Conservation (phyloP, 2,329 filamentous ascomycete genomes). For the Diaporthe humulicola region DNA sequence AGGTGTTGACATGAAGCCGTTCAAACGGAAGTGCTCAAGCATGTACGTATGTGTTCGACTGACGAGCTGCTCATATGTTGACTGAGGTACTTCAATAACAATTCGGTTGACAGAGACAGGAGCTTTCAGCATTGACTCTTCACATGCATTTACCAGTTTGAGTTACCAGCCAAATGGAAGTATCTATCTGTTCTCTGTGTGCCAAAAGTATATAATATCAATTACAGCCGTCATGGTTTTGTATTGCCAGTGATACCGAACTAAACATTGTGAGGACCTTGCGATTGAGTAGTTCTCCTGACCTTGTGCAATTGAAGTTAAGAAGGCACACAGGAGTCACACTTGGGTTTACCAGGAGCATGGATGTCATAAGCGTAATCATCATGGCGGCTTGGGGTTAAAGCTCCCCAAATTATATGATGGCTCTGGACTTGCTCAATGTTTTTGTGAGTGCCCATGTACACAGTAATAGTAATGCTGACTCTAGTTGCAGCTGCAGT, state of each 20-base stretch:
- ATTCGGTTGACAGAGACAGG: neutral
- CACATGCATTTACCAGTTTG: too few species aligned
- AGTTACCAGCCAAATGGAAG: neutral
- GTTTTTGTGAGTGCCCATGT: too few species aligned
- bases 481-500: neutral
- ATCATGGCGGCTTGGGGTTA: neutral
- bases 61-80: neutral
- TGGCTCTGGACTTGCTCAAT: neutral
- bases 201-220: neutral
- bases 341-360: neutral
- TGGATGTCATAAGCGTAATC: neutral
- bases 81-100: neutral
- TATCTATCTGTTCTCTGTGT: neutral
- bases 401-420: neutral
- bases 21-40: too few species aligned
- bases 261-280: too few species aligned
- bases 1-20: neutral
- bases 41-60: too few species aligned
- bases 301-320: too few species aligned
- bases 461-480: neutral
- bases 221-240: neutral
- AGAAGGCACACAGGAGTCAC: neutral
- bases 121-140: neutral
- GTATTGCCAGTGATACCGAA: neutral
- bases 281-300: neutral